These are phyloP conservation scores for Rauvolfia tetraphylla DNA, from an alignment of 257 asterid genomes.

Conservation along the genomic window DNA sequence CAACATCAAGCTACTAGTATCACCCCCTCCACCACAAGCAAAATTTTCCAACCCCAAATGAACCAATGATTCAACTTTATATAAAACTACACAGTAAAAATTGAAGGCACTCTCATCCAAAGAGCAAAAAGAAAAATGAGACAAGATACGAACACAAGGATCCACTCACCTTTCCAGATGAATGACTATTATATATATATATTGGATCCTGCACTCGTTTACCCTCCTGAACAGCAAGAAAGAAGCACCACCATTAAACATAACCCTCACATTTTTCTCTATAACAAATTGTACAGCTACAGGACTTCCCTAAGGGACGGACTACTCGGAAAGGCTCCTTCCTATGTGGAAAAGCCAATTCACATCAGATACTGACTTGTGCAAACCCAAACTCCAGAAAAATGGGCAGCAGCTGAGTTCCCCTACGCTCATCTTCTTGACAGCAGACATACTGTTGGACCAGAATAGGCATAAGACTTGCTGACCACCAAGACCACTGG, in stretches of 20 bases:
- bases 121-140: background rate
- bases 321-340: conserved; percentile 5
- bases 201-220: background rate
- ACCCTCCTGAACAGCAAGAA: background rate
- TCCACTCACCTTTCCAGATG: conserved; percentile 1
- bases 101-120: conserved; percentile 7
- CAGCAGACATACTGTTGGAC: conserved; percentile 21
- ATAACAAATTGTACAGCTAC: conserved; percentile 14
- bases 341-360: conserved; percentile 16
- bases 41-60: conserved; percentile 19
- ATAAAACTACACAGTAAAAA: conserved; percentile 11
- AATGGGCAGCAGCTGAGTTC: conserved; percentile 27
- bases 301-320: conserved; percentile 14
- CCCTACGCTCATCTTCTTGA: conserved; percentile 21
- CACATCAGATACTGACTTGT: conserved; percentile 1
- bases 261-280: background rate
- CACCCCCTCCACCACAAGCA: conserved; percentile 2
- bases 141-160: background rate
- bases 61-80: conserved; percentile 21
- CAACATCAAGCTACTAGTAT: conserved; percentile 12
- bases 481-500: conserved; percentile 28
- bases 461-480: conserved; percentile 22
- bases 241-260: background rate
- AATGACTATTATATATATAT: background rate
- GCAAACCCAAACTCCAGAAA: conserved; percentile 1